Conservation (phyloP, 2,329 filamentous ascomycete species). For the Rhinocladiella similis region DNA sequence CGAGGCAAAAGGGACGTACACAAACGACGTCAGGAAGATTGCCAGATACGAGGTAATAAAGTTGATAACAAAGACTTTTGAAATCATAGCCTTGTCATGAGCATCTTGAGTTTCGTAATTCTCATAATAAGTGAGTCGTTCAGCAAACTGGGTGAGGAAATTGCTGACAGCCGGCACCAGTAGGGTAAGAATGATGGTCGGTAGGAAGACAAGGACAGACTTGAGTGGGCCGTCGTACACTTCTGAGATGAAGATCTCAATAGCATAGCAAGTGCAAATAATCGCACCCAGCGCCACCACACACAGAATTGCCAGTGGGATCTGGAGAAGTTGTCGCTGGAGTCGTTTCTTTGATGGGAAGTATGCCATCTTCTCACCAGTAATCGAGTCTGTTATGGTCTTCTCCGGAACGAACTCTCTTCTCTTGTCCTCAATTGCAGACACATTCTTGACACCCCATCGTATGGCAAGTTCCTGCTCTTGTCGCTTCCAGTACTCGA, state of each 20-base stretch:
- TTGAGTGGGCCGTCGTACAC: constrained; percentile 90
- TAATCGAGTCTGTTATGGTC: constrained; percentile 74
- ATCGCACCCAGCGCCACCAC: constrained; percentile 72
- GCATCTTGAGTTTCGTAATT: constrained; percentile 89
- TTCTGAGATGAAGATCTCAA: constrained; percentile 95
- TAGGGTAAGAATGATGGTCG: constrained; percentile 81
- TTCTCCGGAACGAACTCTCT: constrained; percentile 78
- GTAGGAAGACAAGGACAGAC: constrained; percentile 79
- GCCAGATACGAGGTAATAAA: constrained; percentile 95
- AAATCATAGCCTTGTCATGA: constrained; percentile 79
- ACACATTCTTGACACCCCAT: constrained; percentile 87
- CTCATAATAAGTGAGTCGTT: constrained; percentile 75
- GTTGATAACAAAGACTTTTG: constrained; percentile 94
- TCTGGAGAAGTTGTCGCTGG: constrained; percentile 72
- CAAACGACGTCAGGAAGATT: constrained; percentile 87
- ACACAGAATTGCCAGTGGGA: constrained; percentile 80
- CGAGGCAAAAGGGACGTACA: constrained; percentile 89
- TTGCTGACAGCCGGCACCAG: constrained; percentile 76
- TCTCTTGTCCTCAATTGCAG: constrained; percentile 74
- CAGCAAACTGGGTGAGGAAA: constrained; percentile 74
- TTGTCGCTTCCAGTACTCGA: constrained; percentile 95
- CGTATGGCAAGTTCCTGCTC: constrained; percentile 81
- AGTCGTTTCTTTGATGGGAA: constrained; percentile 77
- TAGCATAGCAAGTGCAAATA: constrained; percentile 83
- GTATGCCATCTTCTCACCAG: constrained; percentile 72